Base-by-base conservation (phyloP, 345 rosid genomes). In the Heritiera fomes region DNA sequence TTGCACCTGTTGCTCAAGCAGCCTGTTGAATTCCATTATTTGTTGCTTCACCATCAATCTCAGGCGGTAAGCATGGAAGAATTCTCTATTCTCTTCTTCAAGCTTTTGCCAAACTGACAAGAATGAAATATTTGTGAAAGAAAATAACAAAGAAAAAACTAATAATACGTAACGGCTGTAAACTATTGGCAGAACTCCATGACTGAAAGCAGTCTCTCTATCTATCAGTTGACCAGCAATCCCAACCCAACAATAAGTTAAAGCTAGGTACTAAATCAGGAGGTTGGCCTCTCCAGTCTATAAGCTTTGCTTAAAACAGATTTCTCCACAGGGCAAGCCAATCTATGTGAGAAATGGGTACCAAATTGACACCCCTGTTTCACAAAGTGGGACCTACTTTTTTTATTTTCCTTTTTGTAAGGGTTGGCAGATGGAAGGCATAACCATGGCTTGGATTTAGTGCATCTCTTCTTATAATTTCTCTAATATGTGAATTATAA, bases 101-200 rank as follows among this genome's bases (percentile, higher is more conserved):
- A 97, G 99, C 90, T 94, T 97, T 90, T 97, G 95, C 99, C 99
- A 97, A 85, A 97, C 99, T 97, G 84, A 65, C 73, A 82, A 80
- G 65, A 73, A 75, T 77, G 55, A 79, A 81, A 58, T 32, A 41
- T 28, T 60, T 6, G 17, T 56, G 45, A 70, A 69, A 34, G 53
- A 34, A 20, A 68, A 67, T 32, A 41, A 41, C 40, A 59, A 12
- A 41, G 18, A 2, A 34, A 50, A 46, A 46, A 43, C 10, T 60
- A 49, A 74, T 9, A 52, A 59, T 20, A 38, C 7, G 14, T 4
- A 14, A 61, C 41, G 52, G 8, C 28, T 5, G 41, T 49, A 49
- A 69, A 69, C 40, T 69, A 63, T 53, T 6, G 32, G 55, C 10
- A 41, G 8, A 75, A 60, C 71, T 52, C 40, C 43, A 4, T 60